phyloP scores from a whole-genome alignment of 1,139 yeast species.

The Kazachstania sp. region DNA sequence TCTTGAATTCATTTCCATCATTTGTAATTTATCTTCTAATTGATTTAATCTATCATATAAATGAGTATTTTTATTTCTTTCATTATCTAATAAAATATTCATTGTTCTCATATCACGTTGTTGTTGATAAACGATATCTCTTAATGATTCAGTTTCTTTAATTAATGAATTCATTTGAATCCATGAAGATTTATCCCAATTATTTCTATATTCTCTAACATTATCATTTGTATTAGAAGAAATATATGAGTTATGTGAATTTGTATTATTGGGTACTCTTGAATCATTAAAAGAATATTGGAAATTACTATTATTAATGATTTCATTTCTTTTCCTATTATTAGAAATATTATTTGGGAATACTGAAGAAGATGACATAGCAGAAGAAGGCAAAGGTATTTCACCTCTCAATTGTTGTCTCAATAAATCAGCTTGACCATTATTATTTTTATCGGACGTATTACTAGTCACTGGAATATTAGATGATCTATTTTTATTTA shows the following conservation, averaged over 20 bases:
- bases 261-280: neutral
- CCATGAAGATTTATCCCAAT: neutral
- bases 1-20: neutral
- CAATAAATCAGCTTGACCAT: slow-evolving; percentile 6
- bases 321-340: neutral
- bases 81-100: slow-evolving; percentile 7
- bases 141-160: slow-evolving; percentile 3
- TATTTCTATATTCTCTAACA: neutral
- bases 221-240: no score
- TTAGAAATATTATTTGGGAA: neutral
- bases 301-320: neutral
- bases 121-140: slow-evolving; percentile 9
- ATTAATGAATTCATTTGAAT: neutral
- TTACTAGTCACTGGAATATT: neutral
- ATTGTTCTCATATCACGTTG: slow-evolving; percentile 13
- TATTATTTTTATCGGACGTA: no score
- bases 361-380: neutral
- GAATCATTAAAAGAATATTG: neutral
- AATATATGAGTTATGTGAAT: neutral
- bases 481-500: neutral
- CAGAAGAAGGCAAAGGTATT: slow-evolving; percentile 2
- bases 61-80: slow-evolving; percentile 2
- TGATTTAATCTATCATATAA: neutral
- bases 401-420: slow-evolving; percentile 15
- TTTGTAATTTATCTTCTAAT: slow-evolving; percentile 2